Conservation (phyloP, 352 stramenopile genomes). For the Albugo laibachii region DNA sequence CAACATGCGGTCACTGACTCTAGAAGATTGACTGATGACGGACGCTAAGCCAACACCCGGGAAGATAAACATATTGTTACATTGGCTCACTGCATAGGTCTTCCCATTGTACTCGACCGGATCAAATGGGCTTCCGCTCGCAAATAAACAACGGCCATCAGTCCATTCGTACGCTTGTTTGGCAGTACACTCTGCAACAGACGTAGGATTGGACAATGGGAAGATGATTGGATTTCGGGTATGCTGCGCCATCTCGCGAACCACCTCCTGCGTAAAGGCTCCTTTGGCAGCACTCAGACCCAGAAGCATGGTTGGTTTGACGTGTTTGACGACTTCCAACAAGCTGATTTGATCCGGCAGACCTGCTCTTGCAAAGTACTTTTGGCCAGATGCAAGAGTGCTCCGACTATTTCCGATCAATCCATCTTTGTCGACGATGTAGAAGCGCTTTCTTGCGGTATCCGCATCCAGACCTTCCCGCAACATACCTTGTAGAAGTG, state of each 20-base stretch:
- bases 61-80: conserved; percentile 98
- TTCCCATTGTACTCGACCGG: conserved; percentile 79
- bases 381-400: conserved; percentile 47
- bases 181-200: conserved; percentile 90
- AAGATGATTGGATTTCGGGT: conserved; percentile 89
- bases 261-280: conserved; percentile 72
- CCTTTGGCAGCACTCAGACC: conserved; percentile 77
- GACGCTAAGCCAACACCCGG: conserved; percentile 87
- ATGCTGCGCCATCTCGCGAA: conserved; percentile 78
- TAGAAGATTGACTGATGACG: conserved; percentile 52
- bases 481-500: conserved; percentile 81
- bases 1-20: conserved; percentile 88
- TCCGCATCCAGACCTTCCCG: conserved; percentile 47
- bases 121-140: conserved; percentile 89
- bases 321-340: conserved; percentile 59
- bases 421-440: conserved; percentile 62
- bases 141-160: conserved; percentile 88
- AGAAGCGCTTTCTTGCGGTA: conserved; percentile 50
- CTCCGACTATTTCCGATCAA: conserved; percentile 27
- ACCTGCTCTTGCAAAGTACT: conserved; percentile 55
- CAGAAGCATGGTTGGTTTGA: conserved; percentile 90
- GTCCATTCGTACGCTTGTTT: conserved; percentile 94
- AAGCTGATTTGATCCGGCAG: conserved; percentile 52
- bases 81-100: conserved; percentile 65
- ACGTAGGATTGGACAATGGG: conserved; percentile 92